phyloP scores from a whole-genome alignment of 352 stramenopile genomes.

The Pythium coloratum region DNA sequence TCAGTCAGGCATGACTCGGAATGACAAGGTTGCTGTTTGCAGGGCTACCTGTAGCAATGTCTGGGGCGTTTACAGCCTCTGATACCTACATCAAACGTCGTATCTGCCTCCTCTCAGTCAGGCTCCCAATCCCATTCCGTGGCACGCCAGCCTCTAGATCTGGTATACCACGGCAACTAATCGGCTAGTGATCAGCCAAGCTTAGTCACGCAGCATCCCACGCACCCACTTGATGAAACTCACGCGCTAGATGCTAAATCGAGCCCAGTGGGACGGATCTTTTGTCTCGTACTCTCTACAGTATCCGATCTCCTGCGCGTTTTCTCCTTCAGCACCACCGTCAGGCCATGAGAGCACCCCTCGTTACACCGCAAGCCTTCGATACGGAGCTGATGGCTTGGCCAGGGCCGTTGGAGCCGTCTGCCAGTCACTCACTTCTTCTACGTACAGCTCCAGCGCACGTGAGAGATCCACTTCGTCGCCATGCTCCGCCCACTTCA shows the following conservation, averaged over 20 bases:
- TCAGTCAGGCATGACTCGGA: too few species aligned
- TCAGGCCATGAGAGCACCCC: not conserved
- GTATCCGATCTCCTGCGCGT: not conserved
- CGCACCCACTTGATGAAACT: not conserved
- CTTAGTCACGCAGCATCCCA: not conserved
- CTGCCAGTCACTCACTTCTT: slow-evolving; percentile 1
- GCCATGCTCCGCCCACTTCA: slow-evolving; percentile 14
- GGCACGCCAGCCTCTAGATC: not conserved
- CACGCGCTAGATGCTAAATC: not conserved
- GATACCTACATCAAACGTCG: not conserved
- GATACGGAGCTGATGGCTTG: not conserved
- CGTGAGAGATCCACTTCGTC: not conserved
- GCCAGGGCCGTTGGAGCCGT: not conserved
- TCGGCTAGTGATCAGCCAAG: not conserved
- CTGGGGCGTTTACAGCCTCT: not conserved
- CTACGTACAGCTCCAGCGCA: slow-evolving; percentile 1
- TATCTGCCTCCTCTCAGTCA: not conserved
- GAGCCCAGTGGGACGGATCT: too few species aligned
- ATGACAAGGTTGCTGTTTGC: not conserved
- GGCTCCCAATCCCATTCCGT: not conserved
- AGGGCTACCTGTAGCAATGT: not conserved
- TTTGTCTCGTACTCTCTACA: not conserved
- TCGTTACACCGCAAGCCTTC: too few species aligned
- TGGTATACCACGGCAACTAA: not conserved
- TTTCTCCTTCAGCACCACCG: not conserved